Evolutionary conservation across 1,284 basidiomycete genomes (phyloP).

Genomic region (Chalciporus piperatoides): DNA sequence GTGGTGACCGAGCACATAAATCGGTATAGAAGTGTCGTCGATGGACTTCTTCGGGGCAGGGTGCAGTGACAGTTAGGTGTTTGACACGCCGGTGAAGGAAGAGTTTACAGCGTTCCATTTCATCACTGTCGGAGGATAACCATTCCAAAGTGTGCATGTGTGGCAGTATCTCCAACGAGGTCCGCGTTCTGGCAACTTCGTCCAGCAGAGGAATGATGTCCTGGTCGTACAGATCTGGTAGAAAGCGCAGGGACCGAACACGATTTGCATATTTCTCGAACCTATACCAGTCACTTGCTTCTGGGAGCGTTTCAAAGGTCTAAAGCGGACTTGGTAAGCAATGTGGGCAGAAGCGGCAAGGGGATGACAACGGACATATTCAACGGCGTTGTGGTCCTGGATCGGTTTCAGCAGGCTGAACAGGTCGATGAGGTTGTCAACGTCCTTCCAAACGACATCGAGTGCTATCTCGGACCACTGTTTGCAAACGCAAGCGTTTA

Average conservation of each 20-base stretch:
- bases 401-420: constrained; percentile 46
- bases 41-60: constrained; percentile 5
- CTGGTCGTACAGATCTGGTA: constrained; percentile 1
- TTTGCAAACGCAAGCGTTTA: constrained; percentile 48
- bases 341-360: not conserved
- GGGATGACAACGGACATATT: constrained; percentile 24
- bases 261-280: constrained; percentile 54
- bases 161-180: constrained; percentile 49
- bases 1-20: constrained; percentile 49
- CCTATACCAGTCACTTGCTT: constrained; percentile 52
- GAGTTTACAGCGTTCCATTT: constrained; percentile 36
- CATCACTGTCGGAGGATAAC: constrained; percentile 23
- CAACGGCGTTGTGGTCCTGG: not conserved
- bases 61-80: constrained; percentile 29
- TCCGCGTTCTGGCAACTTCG: constrained; percentile 52
- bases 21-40: constrained; percentile 44
- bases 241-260: constrained; percentile 42
- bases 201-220: constrained; percentile 39
- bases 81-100: constrained; percentile 44
- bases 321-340: constrained; percentile 18
- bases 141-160: constrained; percentile 49
- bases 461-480: constrained; percentile 50
- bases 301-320: constrained; percentile 43
- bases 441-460: constrained; percentile 49
- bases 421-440: constrained; percentile 42